Conservation (phyloP, 2,329 filamentous ascomycete species). For the Apiospora hydei region DNA sequence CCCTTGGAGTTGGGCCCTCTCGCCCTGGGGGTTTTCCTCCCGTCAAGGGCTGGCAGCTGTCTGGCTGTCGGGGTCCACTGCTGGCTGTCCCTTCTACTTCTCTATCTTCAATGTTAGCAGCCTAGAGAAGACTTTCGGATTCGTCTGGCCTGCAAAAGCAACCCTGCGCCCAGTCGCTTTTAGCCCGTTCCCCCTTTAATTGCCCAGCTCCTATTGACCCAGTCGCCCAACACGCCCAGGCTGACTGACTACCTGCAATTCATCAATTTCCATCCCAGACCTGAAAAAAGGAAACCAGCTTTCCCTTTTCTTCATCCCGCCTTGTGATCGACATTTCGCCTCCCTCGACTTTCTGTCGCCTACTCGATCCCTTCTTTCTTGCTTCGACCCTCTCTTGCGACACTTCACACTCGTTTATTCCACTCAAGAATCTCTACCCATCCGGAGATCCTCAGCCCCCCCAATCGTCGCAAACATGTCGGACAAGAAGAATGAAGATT, state of each 20-base stretch:
- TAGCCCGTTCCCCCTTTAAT: constrained; percentile 9
- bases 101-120: not conserved
- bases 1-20: no score
- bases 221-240: constrained; percentile 4
- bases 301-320: constrained; percentile 23
- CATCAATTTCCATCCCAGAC: constrained; percentile 20
- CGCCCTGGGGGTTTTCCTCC: not conserved
- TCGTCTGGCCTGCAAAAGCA: not conserved
- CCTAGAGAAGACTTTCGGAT: not conserved
- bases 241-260: constrained; percentile 8
- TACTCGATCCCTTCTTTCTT: constrained; percentile 21
- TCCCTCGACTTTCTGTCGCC: not conserved
- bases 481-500: constrained; percentile 90
- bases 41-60: not conserved
- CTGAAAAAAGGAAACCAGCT: constrained; percentile 15
- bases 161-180: constrained; percentile 14
- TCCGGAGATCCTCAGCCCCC: not conserved
- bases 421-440: not conserved
- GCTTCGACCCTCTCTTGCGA: constrained; percentile 18
- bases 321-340: constrained; percentile 18
- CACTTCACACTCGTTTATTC: constrained; percentile 20
- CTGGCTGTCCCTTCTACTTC: not conserved
- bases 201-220: constrained; percentile 16
- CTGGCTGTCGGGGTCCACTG: not conserved
- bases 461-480: constrained; percentile 64